Percentiles rank a stretch among this genome's conserved stretches.
Conservation (phyloP, 2,329 filamentous ascomycete species). For the Aspergillus sp. region DNA sequence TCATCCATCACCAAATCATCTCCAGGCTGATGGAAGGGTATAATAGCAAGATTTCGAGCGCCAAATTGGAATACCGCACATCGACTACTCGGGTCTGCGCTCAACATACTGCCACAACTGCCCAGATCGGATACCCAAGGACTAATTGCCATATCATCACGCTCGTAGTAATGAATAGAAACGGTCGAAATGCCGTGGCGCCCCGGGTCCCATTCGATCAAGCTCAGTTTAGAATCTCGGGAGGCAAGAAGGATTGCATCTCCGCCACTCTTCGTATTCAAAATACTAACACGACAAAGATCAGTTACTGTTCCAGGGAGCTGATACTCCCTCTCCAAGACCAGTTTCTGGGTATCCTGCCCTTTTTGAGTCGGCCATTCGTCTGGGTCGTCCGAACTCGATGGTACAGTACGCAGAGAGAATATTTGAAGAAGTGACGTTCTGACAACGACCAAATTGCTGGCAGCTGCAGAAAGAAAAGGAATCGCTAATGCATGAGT, state of each 20-base stretch:
- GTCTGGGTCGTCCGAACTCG: constrained; percentile 44
- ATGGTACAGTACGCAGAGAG: constrained; percentile 61
- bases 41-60: constrained; percentile 80
- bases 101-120: constrained; percentile 76
- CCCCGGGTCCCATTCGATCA: constrained; percentile 90
- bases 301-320: constrained; percentile 83
- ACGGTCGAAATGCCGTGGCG: constrained; percentile 77
- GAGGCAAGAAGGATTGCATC: constrained; percentile 82
- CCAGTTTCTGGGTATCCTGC: constrained; percentile 71
- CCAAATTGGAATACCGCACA: constrained; percentile 96
- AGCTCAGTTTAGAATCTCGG: constrained; percentile 86
- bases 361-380: constrained; percentile 54
- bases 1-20: constrained; percentile 91
- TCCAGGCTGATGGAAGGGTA: constrained; percentile 83
- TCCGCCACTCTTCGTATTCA: constrained; percentile 73
- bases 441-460: constrained; percentile 87
- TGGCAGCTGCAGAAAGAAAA: constrained; percentile 72
- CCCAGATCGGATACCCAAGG: constrained; percentile 78
- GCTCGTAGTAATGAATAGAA: constrained; percentile 97
- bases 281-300: constrained; percentile 72
- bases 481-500: constrained; percentile 80
- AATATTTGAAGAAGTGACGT: constrained; percentile 93
- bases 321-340: constrained; percentile 80
- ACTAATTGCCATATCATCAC: constrained; percentile 79
- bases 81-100: constrained; percentile 85